These are phyloP conservation scores for Vigna angularis DNA, from an alignment of 306 rosid species.

Conservation along the genomic window DNA sequence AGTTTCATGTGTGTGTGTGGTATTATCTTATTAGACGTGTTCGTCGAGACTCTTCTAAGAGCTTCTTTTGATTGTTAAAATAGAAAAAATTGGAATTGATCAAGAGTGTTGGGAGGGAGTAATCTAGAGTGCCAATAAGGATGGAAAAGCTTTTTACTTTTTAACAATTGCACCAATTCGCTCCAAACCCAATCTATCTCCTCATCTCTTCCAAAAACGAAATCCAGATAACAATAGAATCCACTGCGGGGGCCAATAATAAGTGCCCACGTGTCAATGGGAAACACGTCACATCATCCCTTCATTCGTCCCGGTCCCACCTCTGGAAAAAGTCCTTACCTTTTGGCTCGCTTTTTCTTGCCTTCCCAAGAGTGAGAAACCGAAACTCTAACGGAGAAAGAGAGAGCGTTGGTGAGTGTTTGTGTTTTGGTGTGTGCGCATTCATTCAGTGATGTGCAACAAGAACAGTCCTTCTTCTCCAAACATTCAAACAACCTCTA, in stretches of 20 bases:
- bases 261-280: conserved; percentile 47
- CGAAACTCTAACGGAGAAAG: background rate
- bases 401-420: background rate
- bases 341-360: conserved; percentile 29
- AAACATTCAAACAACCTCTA: background rate
- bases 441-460: conserved; percentile 57
- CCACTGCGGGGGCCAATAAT: conserved; percentile 53
- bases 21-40: background rate
- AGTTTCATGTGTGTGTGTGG: no score
- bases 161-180: conserved; percentile 27
- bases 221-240: conserved; percentile 89
- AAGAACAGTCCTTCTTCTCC: conserved; percentile 42
- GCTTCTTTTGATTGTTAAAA: background rate
- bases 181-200: conserved; percentile 34
- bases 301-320: conserved; percentile 43
- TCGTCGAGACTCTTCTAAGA: background rate
- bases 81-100: no score
- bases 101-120: background rate
- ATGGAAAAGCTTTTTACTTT: background rate
- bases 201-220: conserved; percentile 57
- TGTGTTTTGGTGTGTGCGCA: background rate
- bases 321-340: conserved; percentile 39
- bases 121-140: conserved; percentile 29
- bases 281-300: conserved; percentile 50
- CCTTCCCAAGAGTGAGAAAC: background rate